Evolutionary conservation across 2,329 filamentous ascomycete genomes (phyloP).

Genomic region (Niveomyces coronatus): DNA sequence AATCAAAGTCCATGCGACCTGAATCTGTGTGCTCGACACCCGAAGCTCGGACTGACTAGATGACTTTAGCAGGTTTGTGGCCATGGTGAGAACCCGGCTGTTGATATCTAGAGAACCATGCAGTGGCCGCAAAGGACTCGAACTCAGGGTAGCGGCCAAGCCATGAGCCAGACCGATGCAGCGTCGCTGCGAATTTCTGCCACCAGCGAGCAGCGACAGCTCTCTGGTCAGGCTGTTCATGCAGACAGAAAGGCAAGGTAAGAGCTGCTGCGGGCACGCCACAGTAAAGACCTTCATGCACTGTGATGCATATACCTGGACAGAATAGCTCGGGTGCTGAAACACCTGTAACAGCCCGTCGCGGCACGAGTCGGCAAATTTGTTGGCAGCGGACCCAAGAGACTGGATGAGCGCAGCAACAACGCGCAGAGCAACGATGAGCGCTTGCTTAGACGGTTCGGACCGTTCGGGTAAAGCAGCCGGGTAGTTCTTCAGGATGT

Average conservation of each 20-base stretch:
- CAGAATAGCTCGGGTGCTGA: conserved; percentile 91
- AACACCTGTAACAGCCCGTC: conserved; percentile 84
- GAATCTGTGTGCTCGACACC: conserved; percentile 86
- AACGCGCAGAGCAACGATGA: conserved; percentile 70
- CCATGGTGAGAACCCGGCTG: conserved; percentile 80
- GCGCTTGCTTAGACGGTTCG: conserved; percentile 78
- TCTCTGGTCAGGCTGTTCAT: conserved; percentile 93
- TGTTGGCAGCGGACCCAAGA: conserved; percentile 71
- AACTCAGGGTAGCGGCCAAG: conserved; percentile 81
- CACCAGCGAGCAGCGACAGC: conserved; percentile 63
- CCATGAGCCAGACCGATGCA: conserved; percentile 90
- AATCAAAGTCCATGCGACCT: conserved; percentile 95
- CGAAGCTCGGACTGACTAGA: conserved; percentile 85
- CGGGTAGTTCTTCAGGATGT: conserved; percentile 88
- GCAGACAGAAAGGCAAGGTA: conserved; percentile 86
- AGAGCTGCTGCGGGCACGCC: conserved; percentile 82
- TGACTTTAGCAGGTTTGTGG: conserved; percentile 83
- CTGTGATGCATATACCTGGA: conserved; percentile 80
- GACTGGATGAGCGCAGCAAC: conserved; percentile 68
- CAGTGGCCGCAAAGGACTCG: conserved; percentile 75
- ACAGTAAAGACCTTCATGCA: conserved; percentile 82
- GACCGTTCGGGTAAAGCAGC: conserved; percentile 77
- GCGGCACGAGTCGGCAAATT: conserved; percentile 71
- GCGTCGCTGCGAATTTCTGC: conserved; percentile 66
- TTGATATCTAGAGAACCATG: conserved; percentile 96